These are phyloP conservation scores for Primulina eburnea DNA, from an alignment of 257 asterid genomes.

Conservation along the genomic window DNA sequence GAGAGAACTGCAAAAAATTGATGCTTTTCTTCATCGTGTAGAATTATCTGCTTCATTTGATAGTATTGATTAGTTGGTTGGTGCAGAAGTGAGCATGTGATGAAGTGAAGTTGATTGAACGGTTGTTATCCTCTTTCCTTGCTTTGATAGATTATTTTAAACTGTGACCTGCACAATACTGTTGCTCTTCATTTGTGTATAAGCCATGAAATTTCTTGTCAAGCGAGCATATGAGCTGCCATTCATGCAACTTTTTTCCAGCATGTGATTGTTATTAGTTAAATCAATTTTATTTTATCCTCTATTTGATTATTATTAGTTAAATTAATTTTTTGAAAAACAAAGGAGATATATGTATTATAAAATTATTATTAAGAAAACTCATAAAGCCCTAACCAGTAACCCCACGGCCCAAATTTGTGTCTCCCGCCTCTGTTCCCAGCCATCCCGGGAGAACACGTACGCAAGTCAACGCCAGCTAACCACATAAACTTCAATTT, in stretches of 20 bases:
- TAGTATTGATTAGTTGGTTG: conserved; percentile 1
- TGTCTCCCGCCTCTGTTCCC: no score
- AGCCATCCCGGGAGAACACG: no score
- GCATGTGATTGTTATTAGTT: no score
- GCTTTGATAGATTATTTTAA: background rate
- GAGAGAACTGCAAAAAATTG: background rate
- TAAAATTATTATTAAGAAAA: no score
- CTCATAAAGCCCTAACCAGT: no score
- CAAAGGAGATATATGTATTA: no score
- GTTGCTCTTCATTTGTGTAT: background rate
- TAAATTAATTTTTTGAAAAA: no score
- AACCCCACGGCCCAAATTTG: no score
- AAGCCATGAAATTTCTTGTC: conserved; percentile 9
- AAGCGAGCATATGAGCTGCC: conserved; percentile 1
- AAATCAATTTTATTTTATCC: no score
- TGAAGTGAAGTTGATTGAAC: background rate
- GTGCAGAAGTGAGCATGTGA: conserved; percentile 7
- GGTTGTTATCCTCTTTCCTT: background rate
- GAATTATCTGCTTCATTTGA: background rate
- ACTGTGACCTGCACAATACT: background rate
- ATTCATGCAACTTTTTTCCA: background rate
- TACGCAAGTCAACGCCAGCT: no score
- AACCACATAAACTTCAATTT: no score
- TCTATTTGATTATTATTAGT: no score
- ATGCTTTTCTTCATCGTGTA: background rate